Percentiles rank a stretch among this genome's conserved stretches.
These are phyloP conservation scores for Cryptosporidium sp. DNA, from an alignment of 169 alveolate genomes.

Conservation along the genomic window DNA sequence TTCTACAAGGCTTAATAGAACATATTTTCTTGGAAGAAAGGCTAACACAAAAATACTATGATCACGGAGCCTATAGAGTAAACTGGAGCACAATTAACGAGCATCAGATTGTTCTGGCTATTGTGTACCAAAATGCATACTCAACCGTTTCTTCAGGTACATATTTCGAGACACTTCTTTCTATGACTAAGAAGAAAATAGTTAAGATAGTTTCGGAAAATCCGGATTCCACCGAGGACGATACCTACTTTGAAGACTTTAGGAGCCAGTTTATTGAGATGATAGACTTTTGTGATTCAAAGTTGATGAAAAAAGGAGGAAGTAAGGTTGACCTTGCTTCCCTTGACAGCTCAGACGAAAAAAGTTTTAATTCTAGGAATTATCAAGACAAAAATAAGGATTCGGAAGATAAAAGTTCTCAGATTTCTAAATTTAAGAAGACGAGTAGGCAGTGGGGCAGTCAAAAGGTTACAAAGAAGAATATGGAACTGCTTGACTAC, in stretches of 20 bases:
- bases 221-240: slow-evolving; percentile 30
- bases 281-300: slow-evolving; percentile 45
- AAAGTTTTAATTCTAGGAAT: neutral
- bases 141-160: slow-evolving; percentile 8
- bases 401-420: neutral
- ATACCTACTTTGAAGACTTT: slow-evolving; percentile 19
- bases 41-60: slow-evolving; percentile 52
- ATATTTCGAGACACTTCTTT: slow-evolving; percentile 26
- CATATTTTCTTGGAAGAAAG: slow-evolving; percentile 63
- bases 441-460: slow-evolving; percentile 62
- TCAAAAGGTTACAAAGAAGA: slow-evolving; percentile 74
- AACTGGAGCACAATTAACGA: slow-evolving; percentile 61
- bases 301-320: slow-evolving; percentile 29
- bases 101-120: slow-evolving; percentile 9
- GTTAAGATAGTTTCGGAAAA: slow-evolving; percentile 2
- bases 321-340: neutral
- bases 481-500: slow-evolving; percentile 71
- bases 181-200: slow-evolving; percentile 12
- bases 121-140: slow-evolving; percentile 40
- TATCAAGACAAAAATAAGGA: neutral
- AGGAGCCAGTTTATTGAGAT: slow-evolving; percentile 12
- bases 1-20: slow-evolving; percentile 19
- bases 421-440: slow-evolving; percentile 22
- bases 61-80: slow-evolving; percentile 37
- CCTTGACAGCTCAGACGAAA: neutral